Base-by-base conservation (phyloP, 179 eudicot genomes). In the Nepenthes alata region DNA sequence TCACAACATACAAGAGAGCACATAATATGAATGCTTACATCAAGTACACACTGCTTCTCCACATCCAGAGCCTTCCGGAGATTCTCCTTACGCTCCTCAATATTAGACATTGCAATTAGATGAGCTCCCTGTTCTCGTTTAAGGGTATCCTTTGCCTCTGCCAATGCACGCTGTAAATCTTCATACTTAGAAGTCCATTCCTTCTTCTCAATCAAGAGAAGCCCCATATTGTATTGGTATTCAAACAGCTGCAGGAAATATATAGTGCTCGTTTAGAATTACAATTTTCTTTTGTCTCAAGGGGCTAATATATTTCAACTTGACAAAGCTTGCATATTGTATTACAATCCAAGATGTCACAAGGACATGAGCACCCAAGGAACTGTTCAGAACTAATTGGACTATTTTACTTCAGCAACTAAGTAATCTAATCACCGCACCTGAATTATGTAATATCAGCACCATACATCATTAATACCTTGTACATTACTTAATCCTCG, bases 191-290 rank as follows among this genome's bases (percentile, higher is more conserved):
- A 64, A 15, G 71, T 66, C 93, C 84, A 83, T 63, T 87, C 85
- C 70, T 89, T 78, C 68, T 87, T 90, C 86, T 93, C 97, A 55
- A 93, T 78, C 71, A 93, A 63, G 0, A 93, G 83, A 67, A 89
- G 84, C 37, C 97, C 98, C 98, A 93, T 89, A 65, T 74, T 87
- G 67, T 93, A 74, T 66, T 93, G 98, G 70, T 89, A 89, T 66
- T 93, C 97, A 57, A 73, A 77, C 8, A 93, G 86, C 98, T 89
- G 87, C 65, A 49, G 53, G 41, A 50, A 35, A 57, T 11, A 58
- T 60, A 58, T 11, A 71, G 60, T 57, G 49, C 2, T 57, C 7
- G 3, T 36, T 37, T 7, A 41, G 45, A n/a, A 5, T 15, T 52
- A 52, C 15, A 14, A n/a, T 52, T 52, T 52, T 15, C 13, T 1